Base-by-base conservation (phyloP, 768 basidiomycete genomes). In the Pholiota conissans region DNA sequence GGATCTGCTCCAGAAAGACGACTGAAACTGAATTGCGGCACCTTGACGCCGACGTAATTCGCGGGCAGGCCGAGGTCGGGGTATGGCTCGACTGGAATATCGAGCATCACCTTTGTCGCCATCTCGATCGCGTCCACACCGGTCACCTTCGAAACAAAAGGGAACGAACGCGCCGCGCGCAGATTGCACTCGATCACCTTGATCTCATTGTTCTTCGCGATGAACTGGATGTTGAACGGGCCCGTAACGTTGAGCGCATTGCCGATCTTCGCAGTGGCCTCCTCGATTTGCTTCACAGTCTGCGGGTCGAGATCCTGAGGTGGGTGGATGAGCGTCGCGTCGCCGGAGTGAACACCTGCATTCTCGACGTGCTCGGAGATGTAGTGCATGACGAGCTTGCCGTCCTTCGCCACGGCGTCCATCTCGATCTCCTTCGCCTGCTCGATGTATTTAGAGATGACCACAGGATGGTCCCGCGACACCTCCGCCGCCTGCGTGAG, bases 371-470 rank as follows among this genome's bases (percentile, higher is more conserved):
- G 96, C 76, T 98, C 97, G 11, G 96, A 98, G 71, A 98, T 95
- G 74, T 94, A 98, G 73, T 99, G 97, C 96, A 99, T 98, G 73
- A 98, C 82, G 85, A 99, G 89, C 79, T 97, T 93, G 20, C 96
- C 96, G 68, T 93, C 93, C 74, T 91, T 91, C 30, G 97, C 97
- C 35, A 99, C 86, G 20, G 97, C 97, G 68, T 99, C 97, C 94
- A 99, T 98, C 79, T 99, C 97, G 63, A 99, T 99, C 76, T 99
- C 97, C 80, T 99, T 98, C 28, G 97, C 97, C 71, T 97, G 93
- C 72, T 98, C 96, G 71, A 99, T 97, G 77, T 97, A 99, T 74
- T 99, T 99, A 61, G 93, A 91, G 74, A 98, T 98, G 65, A 99
- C 96, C 61, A 98, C 95, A 1, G 96, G 96, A 67, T 97, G 92